Conservation (phyloP, 1,284 basidiomycete species). For the Acaromyces ingoldii region DNA sequence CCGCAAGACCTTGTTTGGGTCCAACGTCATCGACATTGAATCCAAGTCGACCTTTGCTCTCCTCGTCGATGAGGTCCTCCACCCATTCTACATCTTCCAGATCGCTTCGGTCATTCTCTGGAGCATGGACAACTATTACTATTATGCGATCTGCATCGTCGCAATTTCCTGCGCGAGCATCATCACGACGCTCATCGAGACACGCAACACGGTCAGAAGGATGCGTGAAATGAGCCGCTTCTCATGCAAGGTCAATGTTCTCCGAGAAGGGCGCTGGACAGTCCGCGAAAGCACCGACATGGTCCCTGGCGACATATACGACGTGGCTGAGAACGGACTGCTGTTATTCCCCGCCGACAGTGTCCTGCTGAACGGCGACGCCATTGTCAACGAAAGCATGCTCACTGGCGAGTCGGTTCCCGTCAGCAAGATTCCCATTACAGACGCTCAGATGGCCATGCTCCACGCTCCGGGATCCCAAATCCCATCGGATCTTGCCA, state of each 20-base stretch:
- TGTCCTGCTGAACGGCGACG: conserved; percentile 86
- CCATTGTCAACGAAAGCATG: conserved; percentile 98
- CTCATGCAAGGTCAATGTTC: conserved; percentile 71
- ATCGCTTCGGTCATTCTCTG: conserved; percentile 90
- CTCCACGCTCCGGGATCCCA: conserved; percentile 50
- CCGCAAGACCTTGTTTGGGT: conserved; percentile 66
- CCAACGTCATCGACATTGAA: conserved; percentile 85
- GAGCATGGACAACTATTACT: conserved; percentile 84
- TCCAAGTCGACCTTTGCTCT: conserved; percentile 76
- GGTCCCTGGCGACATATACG: conserved; percentile 89
- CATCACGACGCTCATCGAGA: conserved; percentile 81
- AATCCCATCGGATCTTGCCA: conserved; percentile 66
- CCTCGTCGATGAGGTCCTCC: conserved; percentile 65
- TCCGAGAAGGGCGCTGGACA: conserved; percentile 60
- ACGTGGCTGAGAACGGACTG: conserved; percentile 72
- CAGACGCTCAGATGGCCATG: conserved; percentile 24
- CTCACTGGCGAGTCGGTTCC: conserved; percentile 93
- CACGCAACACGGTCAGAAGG: conserved; percentile 74
- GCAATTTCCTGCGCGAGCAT: conserved; percentile 85
- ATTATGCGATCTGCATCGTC: conserved; percentile 96
- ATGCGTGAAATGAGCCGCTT: conserved; percentile 98
- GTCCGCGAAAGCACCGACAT: conserved; percentile 69
- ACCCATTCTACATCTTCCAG: conserved; percentile 70
- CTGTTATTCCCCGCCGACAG: conserved; percentile 83
- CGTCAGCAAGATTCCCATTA: conserved; percentile 74